A percentile compares a stretch with the other conserved stretches of the same genome.
phyloP scores from a whole-genome alignment of 805 yeast species.

The Candida palmyrensis region DNA sequence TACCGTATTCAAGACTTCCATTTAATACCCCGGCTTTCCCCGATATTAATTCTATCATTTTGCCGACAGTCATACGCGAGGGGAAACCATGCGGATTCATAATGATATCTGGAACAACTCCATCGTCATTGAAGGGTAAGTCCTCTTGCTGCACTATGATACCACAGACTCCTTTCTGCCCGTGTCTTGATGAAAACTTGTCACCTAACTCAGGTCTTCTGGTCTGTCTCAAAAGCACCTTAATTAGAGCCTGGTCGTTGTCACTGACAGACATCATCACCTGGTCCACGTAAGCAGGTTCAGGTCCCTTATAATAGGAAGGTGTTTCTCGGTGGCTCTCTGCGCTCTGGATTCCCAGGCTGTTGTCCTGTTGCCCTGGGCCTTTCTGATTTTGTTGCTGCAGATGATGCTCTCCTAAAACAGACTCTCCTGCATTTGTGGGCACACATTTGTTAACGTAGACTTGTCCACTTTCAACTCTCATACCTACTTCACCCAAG shows the following conservation, averaged over 20 bases:
- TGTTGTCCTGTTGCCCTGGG: too few species aligned
- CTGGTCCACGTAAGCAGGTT: slow-evolving; percentile 91
- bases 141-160: slow-evolving; percentile 96
- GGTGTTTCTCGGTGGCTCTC: slow-evolving; percentile 86
- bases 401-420: slow-evolving; percentile 42
- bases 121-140: slow-evolving; percentile 90
- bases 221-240: slow-evolving; percentile 88
- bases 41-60: slow-evolving; percentile 92
- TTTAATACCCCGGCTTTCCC: slow-evolving; percentile 97
- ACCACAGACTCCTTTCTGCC: slow-evolving; percentile 99
- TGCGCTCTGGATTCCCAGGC: slow-evolving; percentile 31
- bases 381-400: slow-evolving; percentile 22
- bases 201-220: slow-evolving; percentile 98
- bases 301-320: slow-evolving; percentile 89
- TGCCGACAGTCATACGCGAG: slow-evolving; percentile 99
- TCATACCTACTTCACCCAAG: slow-evolving; percentile 91
- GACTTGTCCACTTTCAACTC: slow-evolving; percentile 87
- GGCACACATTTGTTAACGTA: slow-evolving; percentile 93
- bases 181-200: slow-evolving; percentile 95
- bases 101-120: slow-evolving; percentile 90
- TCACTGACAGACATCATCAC: slow-evolving; percentile 97
- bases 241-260: slow-evolving; percentile 89
- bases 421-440: slow-evolving; percentile 68
- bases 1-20: slow-evolving; percentile 90
- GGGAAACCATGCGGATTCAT: slow-evolving; percentile 99